These are phyloP conservation scores for Populus simonii DNA, from an alignment of 345 rosid genomes.

Conservation along the genomic window DNA sequence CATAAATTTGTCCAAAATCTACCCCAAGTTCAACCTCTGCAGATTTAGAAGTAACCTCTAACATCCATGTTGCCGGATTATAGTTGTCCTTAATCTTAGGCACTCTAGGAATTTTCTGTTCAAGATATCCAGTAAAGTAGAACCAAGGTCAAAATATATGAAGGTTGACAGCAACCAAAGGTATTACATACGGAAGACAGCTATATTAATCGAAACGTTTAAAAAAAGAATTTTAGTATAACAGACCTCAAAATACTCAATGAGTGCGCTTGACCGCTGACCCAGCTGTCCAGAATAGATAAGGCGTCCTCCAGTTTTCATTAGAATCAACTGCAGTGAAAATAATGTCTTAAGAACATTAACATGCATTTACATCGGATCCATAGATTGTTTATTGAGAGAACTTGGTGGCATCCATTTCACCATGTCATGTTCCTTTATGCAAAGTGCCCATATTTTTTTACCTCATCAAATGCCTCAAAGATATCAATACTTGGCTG, in stretches of 20 bases:
- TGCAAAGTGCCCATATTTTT: neutral
- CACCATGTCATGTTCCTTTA: neutral
- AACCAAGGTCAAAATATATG: neutral
- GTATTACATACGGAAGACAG: neutral
- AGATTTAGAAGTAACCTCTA: constrained; percentile 61
- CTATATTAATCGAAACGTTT: too few relatives aligned
- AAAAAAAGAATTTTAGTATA: neutral
- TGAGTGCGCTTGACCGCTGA: constrained; percentile 51
- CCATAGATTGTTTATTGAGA: neutral
- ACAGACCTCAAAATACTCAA: constrained; percentile 69
- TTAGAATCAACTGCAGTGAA: constrained; percentile 50
- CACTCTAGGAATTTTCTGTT: constrained; percentile 53
- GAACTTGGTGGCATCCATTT: neutral
- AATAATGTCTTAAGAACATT: neutral
- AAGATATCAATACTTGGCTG: constrained; percentile 86
- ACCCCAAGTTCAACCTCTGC: constrained; percentile 52
- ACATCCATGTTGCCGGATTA: constrained; percentile 87
- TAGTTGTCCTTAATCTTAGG: constrained; percentile 55
- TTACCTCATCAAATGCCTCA: constrained; percentile 85
- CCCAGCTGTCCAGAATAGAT: constrained; percentile 76
- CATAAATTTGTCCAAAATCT: constrained; percentile 57
- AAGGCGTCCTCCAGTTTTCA: constrained; percentile 67
- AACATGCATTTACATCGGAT: neutral
- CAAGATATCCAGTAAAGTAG: neutral
- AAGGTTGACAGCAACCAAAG: neutral